Evolutionary conservation across 169 alveolate genomes (phyloP), one percentile per base, ranked within the genome.

Genomic region (Hammondia hammondi): DNA sequence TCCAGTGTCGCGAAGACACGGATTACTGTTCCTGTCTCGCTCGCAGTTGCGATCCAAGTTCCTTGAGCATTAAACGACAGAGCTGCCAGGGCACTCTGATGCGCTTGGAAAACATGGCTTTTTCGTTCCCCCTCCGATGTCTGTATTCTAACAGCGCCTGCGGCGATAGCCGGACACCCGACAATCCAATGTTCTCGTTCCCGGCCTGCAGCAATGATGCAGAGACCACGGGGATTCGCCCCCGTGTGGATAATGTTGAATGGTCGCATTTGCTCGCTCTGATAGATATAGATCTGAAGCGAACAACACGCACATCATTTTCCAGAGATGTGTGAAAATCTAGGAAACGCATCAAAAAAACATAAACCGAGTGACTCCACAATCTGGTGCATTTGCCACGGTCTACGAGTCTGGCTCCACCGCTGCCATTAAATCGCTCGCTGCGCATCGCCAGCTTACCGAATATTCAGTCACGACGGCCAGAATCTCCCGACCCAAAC

Each of bases 11-110:
- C 39, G 89, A 96, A 96, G 0, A 96, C 84, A 29, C 97, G 89
- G 24, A 94, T 92, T 14, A 96, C 93, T 21, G 97, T 96, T 7
- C 97, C 97, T 81, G 92, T 96, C 43, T 61, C 95, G 57, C 95
- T 81, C 37, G 97, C 95, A 21, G 96, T 94, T 24, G 96, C 96
- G 19, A 93, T 52, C 93, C 90, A 45, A 4, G 92, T 84, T 14
- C 96, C 96, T n/a, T 52, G 81, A 12, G 73, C 27, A 56, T 77
- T 93, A 91, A 93, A 93, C 3, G 91, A 92, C 35, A 93, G 43
- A 12, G 91, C 94, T 27, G 92, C 93, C 35, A 93, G 67, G 6
- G 92, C 93, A 27, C 81, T 90, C 87, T 81, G 72, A 56, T 93
- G 96, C 19, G 96, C 96, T 70, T 88, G 91, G 43, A 93, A 93